These are phyloP conservation scores for Cystobasidium onofrii DNA, from an alignment of 768 basidiomycete species.

Conservation along the genomic window DNA sequence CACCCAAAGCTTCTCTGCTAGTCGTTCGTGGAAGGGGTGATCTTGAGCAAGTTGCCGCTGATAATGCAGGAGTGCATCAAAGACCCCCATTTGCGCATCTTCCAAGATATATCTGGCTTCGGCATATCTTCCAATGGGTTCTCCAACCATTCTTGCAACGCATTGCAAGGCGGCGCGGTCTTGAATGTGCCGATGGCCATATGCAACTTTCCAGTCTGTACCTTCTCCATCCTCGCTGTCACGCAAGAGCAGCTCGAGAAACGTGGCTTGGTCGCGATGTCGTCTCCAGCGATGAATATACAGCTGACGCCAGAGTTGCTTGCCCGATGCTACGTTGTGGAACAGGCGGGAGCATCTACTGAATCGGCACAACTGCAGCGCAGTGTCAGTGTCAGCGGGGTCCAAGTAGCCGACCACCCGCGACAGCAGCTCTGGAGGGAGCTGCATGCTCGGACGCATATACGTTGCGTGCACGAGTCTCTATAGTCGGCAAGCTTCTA, in stretches of 20 bases:
- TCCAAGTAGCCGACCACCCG: not conserved
- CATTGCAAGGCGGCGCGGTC: not conserved
- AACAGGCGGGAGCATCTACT: not conserved
- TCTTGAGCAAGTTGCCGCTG: not conserved
- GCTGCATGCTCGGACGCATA: not conserved
- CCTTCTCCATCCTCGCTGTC: not conserved
- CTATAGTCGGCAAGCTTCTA: too few relatives aligned
- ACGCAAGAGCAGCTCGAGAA: constrained; percentile 4
- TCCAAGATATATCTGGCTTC: constrained; percentile 9
- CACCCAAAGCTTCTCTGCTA: constrained; percentile 17
- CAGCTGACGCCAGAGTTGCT: constrained; percentile 13
- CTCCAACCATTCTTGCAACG: not conserved
- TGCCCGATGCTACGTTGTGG: not conserved
- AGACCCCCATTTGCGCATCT: constrained; percentile 16
- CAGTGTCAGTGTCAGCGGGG: not conserved
- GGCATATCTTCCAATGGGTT: not conserved
- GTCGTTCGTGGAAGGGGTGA: not conserved
- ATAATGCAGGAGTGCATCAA: constrained; percentile 6
- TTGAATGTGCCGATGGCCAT: constrained; percentile 13
- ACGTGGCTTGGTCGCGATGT: not conserved
- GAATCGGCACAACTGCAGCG: constrained; percentile 12
- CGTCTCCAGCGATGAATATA: constrained; percentile 14
- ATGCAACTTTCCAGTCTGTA: not conserved
- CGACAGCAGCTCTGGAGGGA: constrained; percentile 23
- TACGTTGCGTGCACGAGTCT: too few relatives aligned